Evolutionary conservation across 768 basidiomycete genomes (phyloP).

Genomic region (Tylopilus intermedius): DNA sequence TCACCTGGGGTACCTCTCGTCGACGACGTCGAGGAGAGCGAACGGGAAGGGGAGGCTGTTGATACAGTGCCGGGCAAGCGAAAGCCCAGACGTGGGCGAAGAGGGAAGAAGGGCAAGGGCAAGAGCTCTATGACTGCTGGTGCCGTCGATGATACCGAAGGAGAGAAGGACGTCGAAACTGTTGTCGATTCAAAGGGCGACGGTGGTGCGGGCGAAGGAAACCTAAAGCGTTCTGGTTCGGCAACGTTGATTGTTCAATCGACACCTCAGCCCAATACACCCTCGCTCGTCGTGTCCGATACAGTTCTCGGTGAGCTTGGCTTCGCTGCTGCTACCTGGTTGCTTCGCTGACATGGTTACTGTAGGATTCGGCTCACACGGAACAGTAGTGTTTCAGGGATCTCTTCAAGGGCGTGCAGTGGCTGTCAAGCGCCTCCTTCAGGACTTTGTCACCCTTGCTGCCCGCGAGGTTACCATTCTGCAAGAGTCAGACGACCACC

Average conservation of each 20-base stretch:
- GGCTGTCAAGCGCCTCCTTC: conserved; percentile 94
- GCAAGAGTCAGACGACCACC: conserved; percentile 96
- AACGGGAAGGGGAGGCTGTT: conserved; percentile 43
- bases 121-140: conserved; percentile 9
- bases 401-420: conserved; percentile 96
- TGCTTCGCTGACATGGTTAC: conserved; percentile 2
- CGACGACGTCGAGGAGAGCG: conserved; percentile 54
- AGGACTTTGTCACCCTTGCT: conserved; percentile 93
- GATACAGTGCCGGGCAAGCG: conserved; percentile 42
- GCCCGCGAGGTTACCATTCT: conserved; percentile 89
- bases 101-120: conserved; percentile 54
- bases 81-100: conserved; percentile 34
- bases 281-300: conserved; percentile 70
- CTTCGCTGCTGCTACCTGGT: background rate
- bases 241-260: conserved; percentile 24
- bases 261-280: conserved; percentile 19
- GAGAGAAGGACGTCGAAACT: conserved; percentile 24
- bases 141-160: conserved; percentile 21
- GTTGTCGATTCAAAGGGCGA: conserved; percentile 34
- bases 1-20: conserved; percentile 2
- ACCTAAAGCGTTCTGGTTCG: conserved; percentile 2
- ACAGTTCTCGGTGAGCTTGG: conserved; percentile 60
- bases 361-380: conserved; percentile 90
- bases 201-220: conserved; percentile 26
- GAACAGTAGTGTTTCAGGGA: conserved; percentile 91